Evolutionary conservation across 106 monocot species (phyloP), one percentile per base, ranked within the genome.

Genomic region (Allium fistulosum): DNA sequence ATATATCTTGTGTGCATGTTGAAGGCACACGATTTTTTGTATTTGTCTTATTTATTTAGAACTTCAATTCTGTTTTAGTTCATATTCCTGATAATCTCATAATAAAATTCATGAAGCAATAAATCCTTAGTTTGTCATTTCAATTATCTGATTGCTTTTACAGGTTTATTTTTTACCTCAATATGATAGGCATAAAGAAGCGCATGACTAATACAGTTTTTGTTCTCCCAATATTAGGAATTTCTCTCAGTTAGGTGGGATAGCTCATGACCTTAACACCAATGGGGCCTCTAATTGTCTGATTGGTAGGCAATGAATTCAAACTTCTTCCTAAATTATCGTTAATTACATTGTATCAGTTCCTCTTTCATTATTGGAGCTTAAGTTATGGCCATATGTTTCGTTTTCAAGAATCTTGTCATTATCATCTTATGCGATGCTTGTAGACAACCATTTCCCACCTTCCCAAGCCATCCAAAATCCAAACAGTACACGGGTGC

Each of bases 361-460:
- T 6, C 11, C 66, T 26, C 51, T 52, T 0, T 68, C 68, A 53
- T 68, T 68, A 68, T 68, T 55, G 68, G 55, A 8, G 67, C 51
- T 4, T 60, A 57, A 56, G 5, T 74, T 15, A 48, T 52, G 69
- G 59, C 27, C 72, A 68, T 37, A 37, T 61, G 76, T 63, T 76
- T 76, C 71, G 46, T 67, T 81, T 46, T 81, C 71, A 68, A 72
- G 76, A 68, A 76, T 76, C 76, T 64, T 61, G 76, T 72, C 68
- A 72, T 51, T 14, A 72, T 76, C 67, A 48, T 28, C 45, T 74
- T 63, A 61, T 37, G 64, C 59, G 16, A 77, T 83, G 75, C 83
- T 83, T 83, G 83, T 69, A 79, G 79, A 79, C 83, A 83, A 83
- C 83, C 75, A 65, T 65, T 83, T 69, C 72, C 83, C 83, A 79